Evolutionary conservation across 192 early-diverging fungal species (phyloP).

Genomic region (Umbelopsis isabellina): DNA sequence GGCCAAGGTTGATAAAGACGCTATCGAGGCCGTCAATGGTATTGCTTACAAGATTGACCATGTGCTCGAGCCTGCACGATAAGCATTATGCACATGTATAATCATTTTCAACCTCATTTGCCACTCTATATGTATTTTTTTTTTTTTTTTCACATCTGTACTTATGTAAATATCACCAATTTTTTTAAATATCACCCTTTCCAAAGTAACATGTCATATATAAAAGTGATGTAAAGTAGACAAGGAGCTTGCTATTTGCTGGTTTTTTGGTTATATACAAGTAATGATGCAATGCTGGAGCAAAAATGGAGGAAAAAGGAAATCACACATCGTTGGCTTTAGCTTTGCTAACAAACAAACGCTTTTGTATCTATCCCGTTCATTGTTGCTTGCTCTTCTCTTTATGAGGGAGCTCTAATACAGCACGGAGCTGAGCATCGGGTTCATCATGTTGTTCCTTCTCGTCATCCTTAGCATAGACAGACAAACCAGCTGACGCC

Average conservation of each 20-base stretch:
- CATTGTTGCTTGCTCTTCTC: neutral
- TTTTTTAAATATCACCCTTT: too few relatives aligned
- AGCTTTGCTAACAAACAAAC: neutral
- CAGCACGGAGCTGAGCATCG: slow-evolving; percentile 36
- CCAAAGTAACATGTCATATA: too few relatives aligned
- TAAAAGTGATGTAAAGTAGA: too few relatives aligned
- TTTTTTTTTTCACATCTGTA: too few relatives aligned
- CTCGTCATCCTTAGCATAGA: slow-evolving; percentile 40
- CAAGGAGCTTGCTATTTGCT: too few relatives aligned
- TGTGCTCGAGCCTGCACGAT: slow-evolving; percentile 24
- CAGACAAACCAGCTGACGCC: slow-evolving; percentile 58
- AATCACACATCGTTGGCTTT: neutral
- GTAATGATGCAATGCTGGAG: too few relatives aligned
- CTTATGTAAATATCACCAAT: too few relatives aligned
- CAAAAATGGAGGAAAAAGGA: too few relatives aligned
- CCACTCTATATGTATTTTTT: too few relatives aligned
- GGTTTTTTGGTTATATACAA: too few relatives aligned
- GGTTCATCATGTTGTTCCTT: slow-evolving; percentile 27
- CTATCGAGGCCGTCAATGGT: slow-evolving; percentile 33
- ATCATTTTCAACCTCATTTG: too few relatives aligned
- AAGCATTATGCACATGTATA: neutral
- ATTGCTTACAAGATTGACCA: slow-evolving; percentile 41
- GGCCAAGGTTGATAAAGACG: slow-evolving; percentile 20
- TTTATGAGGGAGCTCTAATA: slow-evolving; percentile 34
- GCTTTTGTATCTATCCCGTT: neutral